Conservation (phyloP, 2,329 filamentous ascomycete species). For the Penicillium hordei region DNA sequence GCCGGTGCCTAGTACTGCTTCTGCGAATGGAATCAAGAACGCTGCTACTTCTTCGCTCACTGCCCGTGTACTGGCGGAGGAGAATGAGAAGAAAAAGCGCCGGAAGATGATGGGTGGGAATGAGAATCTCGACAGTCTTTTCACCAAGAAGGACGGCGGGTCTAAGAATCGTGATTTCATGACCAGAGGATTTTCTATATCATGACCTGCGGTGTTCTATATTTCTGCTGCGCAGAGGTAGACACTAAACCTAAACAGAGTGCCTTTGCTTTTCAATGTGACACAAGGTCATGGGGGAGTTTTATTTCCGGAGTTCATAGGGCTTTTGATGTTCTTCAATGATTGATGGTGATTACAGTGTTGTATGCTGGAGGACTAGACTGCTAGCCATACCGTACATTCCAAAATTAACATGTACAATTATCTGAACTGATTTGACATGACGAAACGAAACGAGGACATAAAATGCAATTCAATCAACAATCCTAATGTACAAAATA, state of each 20-base stretch:
- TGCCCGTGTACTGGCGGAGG: slow-evolving; percentile 80
- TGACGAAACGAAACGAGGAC: neutral
- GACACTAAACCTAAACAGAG: neutral
- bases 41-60: slow-evolving; percentile 80
- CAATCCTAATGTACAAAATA: slow-evolving; percentile 29
- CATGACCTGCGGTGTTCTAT: slow-evolving; percentile 56
- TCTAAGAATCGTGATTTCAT: slow-evolving; percentile 56
- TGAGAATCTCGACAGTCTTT: slow-evolving; percentile 57
- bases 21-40: slow-evolving; percentile 74
- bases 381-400: neutral
- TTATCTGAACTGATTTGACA: neutral
- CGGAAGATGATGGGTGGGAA: slow-evolving; percentile 67
- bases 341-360: neutral
- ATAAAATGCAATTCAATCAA: slow-evolving; percentile 12
- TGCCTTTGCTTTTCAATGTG: neutral
- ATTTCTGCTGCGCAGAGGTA: slow-evolving; percentile 46
- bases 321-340: neutral
- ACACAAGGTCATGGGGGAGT: neutral
- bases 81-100: slow-evolving; percentile 77
- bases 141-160: slow-evolving; percentile 48
- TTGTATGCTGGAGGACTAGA: neutral
- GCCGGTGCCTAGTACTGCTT: slow-evolving; percentile 29
- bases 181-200: slow-evolving; percentile 59
- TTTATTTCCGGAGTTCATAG: slow-evolving; percentile 4
- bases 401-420: slow-evolving; percentile 3